Base-by-base conservation (phyloP, 2,329 filamentous ascomycete species). In the Didymella lethalis region DNA sequence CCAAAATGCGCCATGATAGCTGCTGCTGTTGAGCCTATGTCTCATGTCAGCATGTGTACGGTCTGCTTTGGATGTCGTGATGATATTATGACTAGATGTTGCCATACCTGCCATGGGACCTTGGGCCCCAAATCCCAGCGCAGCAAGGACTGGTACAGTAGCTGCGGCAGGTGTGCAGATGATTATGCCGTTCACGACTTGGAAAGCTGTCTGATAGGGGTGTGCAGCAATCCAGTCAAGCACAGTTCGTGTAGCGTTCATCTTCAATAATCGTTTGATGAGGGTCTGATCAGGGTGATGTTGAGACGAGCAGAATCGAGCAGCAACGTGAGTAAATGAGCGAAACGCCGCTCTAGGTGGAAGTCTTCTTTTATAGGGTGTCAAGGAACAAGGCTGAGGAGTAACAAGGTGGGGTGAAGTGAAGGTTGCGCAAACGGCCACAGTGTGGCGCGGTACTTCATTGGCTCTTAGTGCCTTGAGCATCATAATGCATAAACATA, bases 31-130 rank as follows among this genome's bases (percentile, higher is more conserved):
- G 70, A 68, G 4, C 66, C 70, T 75, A 23, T 4, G 10, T 1
- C 2, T n/a, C 10, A 16, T n/a, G 25, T 54, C 11, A 50, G 38
- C n/a, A 36, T 18, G 8, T 47, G 18, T 12, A 29, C 2, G 45
- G 12, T 20, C 20, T 7, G 11, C 26, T 5, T 10, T 12, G 28
- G 2, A 26, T 7, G 8, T 12, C 16, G 16, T 29, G 3, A 45
- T 2, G n/a, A 6, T 7, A 23, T 20, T 3, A 10, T 4, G 16
- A 29, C 25, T 8, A 3, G 11, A 4, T 8, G 4, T 16, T 3
- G n/a, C 53, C 58, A 2, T 61, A 73, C 70, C 71, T 18, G 64
- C 63, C 43, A 54, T 57, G 25, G 70, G 71, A 2, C 70, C 71
- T 3, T 48, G 44, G 1, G 67, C 52, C 23, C 64, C 60, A 45